Conservation (phyloP, 2,329 filamentous ascomycete genomes). For the Pyrenophora graminea region DNA sequence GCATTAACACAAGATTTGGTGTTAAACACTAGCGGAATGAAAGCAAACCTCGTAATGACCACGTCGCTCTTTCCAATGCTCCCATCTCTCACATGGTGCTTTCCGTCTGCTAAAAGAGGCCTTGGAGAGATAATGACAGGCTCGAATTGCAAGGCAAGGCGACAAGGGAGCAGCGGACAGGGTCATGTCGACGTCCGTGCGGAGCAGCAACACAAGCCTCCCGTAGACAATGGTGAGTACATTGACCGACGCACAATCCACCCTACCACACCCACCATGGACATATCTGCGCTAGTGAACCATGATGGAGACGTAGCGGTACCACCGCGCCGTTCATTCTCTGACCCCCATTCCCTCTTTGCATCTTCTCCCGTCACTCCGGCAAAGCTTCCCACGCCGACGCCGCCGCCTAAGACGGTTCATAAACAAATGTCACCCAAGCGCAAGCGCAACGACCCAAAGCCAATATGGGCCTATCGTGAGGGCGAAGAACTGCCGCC, state of each 20-base stretch:
- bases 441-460: slow-evolving; percentile 44
- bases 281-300: slow-evolving; percentile 44
- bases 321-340: slow-evolving; percentile 39
- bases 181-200: slow-evolving; percentile 6
- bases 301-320: slow-evolving; percentile 36
- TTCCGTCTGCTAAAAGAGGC: neutral
- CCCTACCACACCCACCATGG: slow-evolving; percentile 39
- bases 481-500: slow-evolving; percentile 35
- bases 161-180: neutral
- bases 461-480: slow-evolving; percentile 44
- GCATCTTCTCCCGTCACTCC: slow-evolving; percentile 36
- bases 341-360: slow-evolving; percentile 32
- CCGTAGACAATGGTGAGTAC: slow-evolving; percentile 16
- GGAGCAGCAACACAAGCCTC: slow-evolving; percentile 13
- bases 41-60: slow-evolving; percentile 18
- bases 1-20: slow-evolving; percentile 26
- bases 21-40: slow-evolving; percentile 30
- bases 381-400: slow-evolving; percentile 36
- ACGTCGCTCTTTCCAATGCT: neutral
- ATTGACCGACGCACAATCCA: slow-evolving; percentile 12
- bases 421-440: slow-evolving; percentile 36
- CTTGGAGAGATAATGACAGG: neutral
- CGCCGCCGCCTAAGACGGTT: slow-evolving; percentile 26
- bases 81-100: neutral
- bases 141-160: neutral